Evolutionary conservation across 306 rosid species (phyloP).

Genomic region (Inga oerstediana): DNA sequence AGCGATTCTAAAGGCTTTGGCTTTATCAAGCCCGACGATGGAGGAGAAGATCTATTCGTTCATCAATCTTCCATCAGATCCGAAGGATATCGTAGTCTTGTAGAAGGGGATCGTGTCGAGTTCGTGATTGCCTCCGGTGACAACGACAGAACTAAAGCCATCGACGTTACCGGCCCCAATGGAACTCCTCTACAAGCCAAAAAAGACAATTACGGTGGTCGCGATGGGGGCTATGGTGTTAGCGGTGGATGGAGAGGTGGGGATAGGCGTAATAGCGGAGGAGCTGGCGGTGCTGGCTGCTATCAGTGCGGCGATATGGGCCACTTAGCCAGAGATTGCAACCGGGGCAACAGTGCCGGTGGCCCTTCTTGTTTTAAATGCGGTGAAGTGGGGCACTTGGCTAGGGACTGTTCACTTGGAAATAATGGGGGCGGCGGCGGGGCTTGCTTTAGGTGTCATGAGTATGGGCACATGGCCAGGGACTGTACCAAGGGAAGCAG

Average conservation of each 20-base stretch:
- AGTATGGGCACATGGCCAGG: slow-evolving; percentile 51
- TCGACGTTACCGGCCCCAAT: slow-evolving; percentile 60
- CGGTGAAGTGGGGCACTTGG: slow-evolving; percentile 63
- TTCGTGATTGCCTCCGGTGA: slow-evolving; percentile 50
- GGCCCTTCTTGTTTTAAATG: slow-evolving; percentile 53
- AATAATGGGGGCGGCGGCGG: slow-evolving; percentile 23
- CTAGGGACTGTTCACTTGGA: slow-evolving; percentile 56
- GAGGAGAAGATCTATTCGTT: slow-evolving; percentile 64
- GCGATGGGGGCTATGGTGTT: slow-evolving; percentile 38
- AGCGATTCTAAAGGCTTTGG: slow-evolving; percentile 66
- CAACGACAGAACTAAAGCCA: slow-evolving; percentile 62
- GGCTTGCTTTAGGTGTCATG: slow-evolving; percentile 51
- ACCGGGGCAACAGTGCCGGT: slow-evolving; percentile 22
- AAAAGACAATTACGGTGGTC: slow-evolving; percentile 38
- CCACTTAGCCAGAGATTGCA: slow-evolving; percentile 65
- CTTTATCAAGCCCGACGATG: slow-evolving; percentile 67
- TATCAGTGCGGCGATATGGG: slow-evolving; percentile 58
- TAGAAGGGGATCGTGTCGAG: slow-evolving; percentile 63
- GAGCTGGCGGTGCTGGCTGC: slow-evolving; percentile 52
- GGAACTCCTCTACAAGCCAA: slow-evolving; percentile 50
- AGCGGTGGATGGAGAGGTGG: slow-evolving; percentile 60
- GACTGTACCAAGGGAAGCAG: slow-evolving; percentile 33
- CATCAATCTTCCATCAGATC: slow-evolving; percentile 71
- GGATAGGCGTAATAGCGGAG: slow-evolving; percentile 56
- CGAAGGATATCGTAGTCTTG: slow-evolving; percentile 63